These are phyloP conservation scores for Nemophila menziesii DNA, from an alignment of 257 asterid genomes.

Conservation along the genomic window DNA sequence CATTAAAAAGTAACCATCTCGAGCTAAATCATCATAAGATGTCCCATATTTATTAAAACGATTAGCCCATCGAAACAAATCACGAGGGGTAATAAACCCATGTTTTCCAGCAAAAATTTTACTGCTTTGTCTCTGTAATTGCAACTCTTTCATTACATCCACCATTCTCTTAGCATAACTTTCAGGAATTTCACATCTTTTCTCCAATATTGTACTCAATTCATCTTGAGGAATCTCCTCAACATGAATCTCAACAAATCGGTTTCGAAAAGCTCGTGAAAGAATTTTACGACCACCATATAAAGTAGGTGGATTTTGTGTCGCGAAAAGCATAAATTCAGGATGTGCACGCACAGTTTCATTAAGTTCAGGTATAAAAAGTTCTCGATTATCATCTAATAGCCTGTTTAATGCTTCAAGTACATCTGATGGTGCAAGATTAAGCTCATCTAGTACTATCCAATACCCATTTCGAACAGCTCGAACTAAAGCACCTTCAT, in stretches of 20 bases:
- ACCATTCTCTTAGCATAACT: constrained; percentile 71
- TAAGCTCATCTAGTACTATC: constrained; percentile 96
- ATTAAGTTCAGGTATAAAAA: constrained; percentile 74
- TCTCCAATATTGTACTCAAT: constrained; percentile 61
- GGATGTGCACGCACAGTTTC: constrained; percentile 81
- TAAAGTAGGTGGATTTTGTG: constrained; percentile 89
- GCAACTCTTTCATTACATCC: constrained; percentile 88
- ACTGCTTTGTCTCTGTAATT: constrained; percentile 77
- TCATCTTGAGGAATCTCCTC: constrained; percentile 93
- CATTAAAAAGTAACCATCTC: constrained; percentile 76
- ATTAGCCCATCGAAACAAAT: constrained; percentile 90
- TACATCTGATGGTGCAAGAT: constrained; percentile 96
- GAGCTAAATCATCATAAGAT: constrained; percentile 67
- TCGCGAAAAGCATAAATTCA: constrained; percentile 85
- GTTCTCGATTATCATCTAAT: constrained; percentile 93
- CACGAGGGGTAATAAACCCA: constrained; percentile 96
- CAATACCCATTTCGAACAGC: constrained; percentile 90
- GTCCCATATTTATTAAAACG: constrained; percentile 47
- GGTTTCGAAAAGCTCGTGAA: constrained; percentile 96
- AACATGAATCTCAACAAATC: constrained; percentile 96
- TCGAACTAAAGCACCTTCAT: constrained; percentile 85
- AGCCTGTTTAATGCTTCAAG: constrained; percentile 88
- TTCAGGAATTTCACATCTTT: constrained; percentile 52
- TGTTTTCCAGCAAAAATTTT: constrained; percentile 94
- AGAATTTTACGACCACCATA: constrained; percentile 96